phyloP scores from a whole-genome alignment of 352 stramenopile species.

The Pythium rishiriense region DNA sequence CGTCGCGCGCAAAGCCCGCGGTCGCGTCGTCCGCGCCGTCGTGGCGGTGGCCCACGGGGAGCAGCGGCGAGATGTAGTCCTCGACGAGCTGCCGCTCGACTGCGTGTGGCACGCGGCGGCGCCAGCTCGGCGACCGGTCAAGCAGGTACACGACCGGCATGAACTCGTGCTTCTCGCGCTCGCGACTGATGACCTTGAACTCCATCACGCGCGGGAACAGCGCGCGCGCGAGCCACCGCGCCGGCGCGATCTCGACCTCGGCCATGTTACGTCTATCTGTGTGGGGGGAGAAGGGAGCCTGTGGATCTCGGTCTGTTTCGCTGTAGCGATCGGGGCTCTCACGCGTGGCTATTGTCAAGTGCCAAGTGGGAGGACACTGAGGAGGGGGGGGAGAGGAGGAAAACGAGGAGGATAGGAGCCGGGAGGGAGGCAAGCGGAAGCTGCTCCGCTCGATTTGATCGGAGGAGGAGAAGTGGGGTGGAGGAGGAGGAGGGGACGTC shows the following conservation, averaged over 20 bases:
- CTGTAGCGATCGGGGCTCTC: neutral
- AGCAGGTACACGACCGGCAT: conserved; percentile 77
- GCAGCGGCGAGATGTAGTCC: conserved; percentile 59
- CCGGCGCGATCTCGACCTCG: neutral
- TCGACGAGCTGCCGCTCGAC: conserved; percentile 57
- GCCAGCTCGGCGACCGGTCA: conserved; percentile 56
- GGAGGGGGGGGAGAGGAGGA: neutral
- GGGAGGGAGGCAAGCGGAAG: too few species aligned
- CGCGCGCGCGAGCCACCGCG: conserved; percentile 37
- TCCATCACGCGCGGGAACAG: conserved; percentile 70
- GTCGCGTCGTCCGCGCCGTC: conserved; percentile 15
- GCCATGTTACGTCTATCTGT: neutral
- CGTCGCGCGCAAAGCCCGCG: conserved; percentile 19
- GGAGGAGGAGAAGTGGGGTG: too few species aligned
- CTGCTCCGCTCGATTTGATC: neutral
- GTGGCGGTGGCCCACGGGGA: conserved; percentile 17
- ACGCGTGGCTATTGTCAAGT: conserved; percentile 3
- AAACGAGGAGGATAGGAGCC: too few species aligned
- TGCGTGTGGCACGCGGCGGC: conserved; percentile 41
- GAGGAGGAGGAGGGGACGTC: too few species aligned
- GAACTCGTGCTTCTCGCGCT: conserved; percentile 76
- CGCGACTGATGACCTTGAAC: conserved; percentile 76
- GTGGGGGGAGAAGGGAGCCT: too few species aligned
- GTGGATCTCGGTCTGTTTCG: neutral
- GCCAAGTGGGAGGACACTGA: neutral